Evolutionary conservation across 2,329 filamentous ascomycete genomes (phyloP).

Genomic region (Aspergillus sp.): DNA sequence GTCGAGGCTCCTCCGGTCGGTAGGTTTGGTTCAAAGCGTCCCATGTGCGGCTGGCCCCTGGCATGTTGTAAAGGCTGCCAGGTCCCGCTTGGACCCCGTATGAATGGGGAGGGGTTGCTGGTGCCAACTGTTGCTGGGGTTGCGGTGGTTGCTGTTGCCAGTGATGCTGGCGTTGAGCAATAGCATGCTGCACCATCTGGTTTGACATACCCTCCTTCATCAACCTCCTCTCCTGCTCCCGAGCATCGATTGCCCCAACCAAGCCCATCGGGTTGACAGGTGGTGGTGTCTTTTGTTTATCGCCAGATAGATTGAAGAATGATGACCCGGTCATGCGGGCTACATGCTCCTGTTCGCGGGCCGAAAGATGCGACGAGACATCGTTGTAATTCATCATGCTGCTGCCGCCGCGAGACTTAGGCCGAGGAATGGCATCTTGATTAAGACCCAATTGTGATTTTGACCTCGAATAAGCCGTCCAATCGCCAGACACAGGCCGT

Average conservation of each 20-base stretch:
- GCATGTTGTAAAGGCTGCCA: conserved; percentile 34
- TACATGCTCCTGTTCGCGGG: conserved; percentile 85
- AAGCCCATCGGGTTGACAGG: conserved; percentile 59
- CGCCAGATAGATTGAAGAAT: conserved; percentile 65
- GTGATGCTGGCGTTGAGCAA: conserved; percentile 65
- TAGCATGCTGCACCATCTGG: conserved; percentile 71
- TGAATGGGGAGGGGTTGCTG: conserved; percentile 10
- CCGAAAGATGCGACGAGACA: conserved; percentile 66
- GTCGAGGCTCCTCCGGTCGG: conserved; percentile 32
- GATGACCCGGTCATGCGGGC: conserved; percentile 77
- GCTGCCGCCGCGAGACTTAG: conserved; percentile 59
- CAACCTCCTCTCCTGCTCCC: conserved; percentile 74
- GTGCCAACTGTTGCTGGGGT: conserved; percentile 36
- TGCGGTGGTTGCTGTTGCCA: conserved; percentile 36
- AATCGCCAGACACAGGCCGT: conserved; percentile 40
- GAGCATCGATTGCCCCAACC: conserved; percentile 74
- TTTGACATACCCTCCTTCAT: conserved; percentile 69
- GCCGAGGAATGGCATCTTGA: conserved; percentile 26
- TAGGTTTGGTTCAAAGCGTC: conserved; percentile 35
- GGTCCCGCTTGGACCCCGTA: conserved; percentile 18
- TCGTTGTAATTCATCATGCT: conserved; percentile 52
- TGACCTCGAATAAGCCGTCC: conserved; percentile 33
- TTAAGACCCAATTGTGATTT: conserved; percentile 33
- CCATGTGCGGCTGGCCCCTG: conserved; percentile 37
- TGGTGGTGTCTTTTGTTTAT: conserved; percentile 52